Evolutionary conservation across 805 yeast genomes (phyloP).

Genomic region (Cyberlindnera euphorbiiphila): DNA sequence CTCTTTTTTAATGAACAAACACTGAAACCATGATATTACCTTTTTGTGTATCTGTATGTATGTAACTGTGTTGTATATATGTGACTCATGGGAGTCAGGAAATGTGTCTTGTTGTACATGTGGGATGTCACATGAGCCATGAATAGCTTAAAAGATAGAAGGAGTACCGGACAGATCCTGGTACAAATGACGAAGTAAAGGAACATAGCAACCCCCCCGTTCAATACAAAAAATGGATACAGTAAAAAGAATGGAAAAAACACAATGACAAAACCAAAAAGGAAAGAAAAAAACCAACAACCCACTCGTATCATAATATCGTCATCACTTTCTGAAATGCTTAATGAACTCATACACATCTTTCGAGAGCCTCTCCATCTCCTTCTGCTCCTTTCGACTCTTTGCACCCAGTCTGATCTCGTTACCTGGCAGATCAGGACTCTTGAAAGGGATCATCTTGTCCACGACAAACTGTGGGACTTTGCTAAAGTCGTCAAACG

Average conservation of each 20-base stretch:
- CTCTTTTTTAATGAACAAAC: too few relatives aligned
- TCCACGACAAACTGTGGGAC: slow-evolving; percentile 29
- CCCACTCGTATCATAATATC: neutral
- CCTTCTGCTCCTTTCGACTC: slow-evolving; percentile 24
- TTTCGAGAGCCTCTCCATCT: slow-evolving; percentile 19
- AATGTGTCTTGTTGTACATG: too few relatives aligned
- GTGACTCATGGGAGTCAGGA: too few relatives aligned
- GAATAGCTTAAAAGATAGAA: too few relatives aligned
- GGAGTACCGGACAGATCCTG: too few relatives aligned
- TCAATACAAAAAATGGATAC: too few relatives aligned
- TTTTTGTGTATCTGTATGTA: neutral
- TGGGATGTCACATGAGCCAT: too few relatives aligned
- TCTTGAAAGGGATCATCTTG: slow-evolving; percentile 22
- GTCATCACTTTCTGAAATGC: slow-evolving; percentile 17
- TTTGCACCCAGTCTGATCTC: slow-evolving; percentile 25
- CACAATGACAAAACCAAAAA: neutral
- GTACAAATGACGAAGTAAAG: too few relatives aligned
- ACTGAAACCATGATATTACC: too few relatives aligned
- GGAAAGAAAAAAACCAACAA: neutral
- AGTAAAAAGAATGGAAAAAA: too few relatives aligned
- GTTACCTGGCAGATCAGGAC: slow-evolving; percentile 24
- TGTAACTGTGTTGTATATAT: too few relatives aligned
- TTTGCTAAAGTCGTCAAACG: slow-evolving; percentile 24
- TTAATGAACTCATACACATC: slow-evolving; percentile 24
- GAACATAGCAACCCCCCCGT: too few relatives aligned